Evolutionary conservation across 2,329 filamentous ascomycete genomes (phyloP).

Genomic region (Diaporthe australafricana): DNA sequence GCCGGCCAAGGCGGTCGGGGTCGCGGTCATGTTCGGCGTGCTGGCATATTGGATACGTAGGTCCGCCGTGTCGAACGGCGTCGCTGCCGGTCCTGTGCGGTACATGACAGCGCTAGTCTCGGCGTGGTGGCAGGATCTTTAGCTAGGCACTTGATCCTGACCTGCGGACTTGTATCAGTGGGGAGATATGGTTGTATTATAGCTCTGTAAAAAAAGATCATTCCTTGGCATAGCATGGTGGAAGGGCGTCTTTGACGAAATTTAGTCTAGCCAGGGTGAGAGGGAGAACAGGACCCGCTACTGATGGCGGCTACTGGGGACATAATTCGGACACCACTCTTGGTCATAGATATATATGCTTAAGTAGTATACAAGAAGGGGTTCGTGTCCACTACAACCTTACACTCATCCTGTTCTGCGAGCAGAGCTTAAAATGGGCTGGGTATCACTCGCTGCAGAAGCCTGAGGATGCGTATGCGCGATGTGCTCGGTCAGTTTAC

Average conservation of each 20-base stretch:
- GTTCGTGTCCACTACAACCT: no score
- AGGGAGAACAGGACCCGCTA: background rate
- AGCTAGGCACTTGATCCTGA: background rate
- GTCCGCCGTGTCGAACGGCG: conserved; percentile 45
- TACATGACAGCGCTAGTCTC: conserved; percentile 40
- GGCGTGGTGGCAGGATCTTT: conserved; percentile 26
- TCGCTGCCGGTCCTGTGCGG: conserved; percentile 29
- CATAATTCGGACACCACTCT: background rate
- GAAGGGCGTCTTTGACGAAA: no score
- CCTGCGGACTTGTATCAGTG: background rate
- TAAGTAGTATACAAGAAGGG: no score
- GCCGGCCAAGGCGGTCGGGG: conserved; percentile 69
- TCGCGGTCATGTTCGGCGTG: conserved; percentile 75
- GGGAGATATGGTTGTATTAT: background rate
- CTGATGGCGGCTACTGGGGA: background rate
- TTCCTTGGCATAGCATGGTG: background rate
- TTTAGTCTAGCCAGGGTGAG: background rate
- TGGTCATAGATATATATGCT: background rate
- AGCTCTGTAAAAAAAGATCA: no score
- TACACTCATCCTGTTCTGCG: background rate
- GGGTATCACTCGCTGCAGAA: fast-evolving
- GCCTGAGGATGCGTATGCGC: background rate
- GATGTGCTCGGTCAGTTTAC: no score
- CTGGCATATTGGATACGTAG: conserved; percentile 76
- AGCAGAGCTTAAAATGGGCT: background rate